Evolutionary conservation across 257 asterid genomes (phyloP).

Genomic region (Schizonepeta tenuifolia): DNA sequence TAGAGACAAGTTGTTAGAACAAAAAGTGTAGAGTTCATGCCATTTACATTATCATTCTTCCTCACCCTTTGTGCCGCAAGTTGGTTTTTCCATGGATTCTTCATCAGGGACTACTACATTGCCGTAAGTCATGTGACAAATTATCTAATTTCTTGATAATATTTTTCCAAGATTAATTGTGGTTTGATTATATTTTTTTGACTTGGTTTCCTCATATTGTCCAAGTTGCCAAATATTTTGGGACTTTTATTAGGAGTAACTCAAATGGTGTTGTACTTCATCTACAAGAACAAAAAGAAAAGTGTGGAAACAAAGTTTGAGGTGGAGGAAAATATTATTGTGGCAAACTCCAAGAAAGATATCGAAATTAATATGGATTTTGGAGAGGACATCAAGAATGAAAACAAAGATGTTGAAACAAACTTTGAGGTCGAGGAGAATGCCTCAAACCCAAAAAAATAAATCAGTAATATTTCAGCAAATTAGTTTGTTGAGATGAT

Average conservation of each 20-base stretch:
- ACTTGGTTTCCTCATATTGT: background rate
- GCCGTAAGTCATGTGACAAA: conserved; percentile 55
- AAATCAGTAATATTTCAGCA: background rate
- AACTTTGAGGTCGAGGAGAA: conserved; percentile 25
- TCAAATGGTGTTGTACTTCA: conserved; percentile 62
- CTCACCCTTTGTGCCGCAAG: conserved; percentile 59
- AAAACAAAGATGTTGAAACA: conserved; percentile 9
- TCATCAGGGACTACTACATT: conserved; percentile 58
- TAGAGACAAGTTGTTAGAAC: conserved; percentile 70
- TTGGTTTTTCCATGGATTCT: conserved; percentile 80
- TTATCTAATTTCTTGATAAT: background rate
- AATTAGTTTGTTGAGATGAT: conserved; percentile 7
- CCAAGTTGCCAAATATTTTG: conserved; percentile 68
- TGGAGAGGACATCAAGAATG: background rate
- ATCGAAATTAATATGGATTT: conserved; percentile 9
- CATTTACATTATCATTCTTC: conserved; percentile 61
- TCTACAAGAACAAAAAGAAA: conserved; percentile 55
- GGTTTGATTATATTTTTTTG: background rate
- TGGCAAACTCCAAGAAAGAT: background rate
- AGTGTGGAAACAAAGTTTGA: conserved; percentile 3
- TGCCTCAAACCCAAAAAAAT: conserved; percentile 4
- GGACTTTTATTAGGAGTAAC: conserved; percentile 62
- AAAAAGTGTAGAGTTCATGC: conserved; percentile 81
- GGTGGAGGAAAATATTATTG: background rate
- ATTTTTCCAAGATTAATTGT: background rate